A percentile compares a stretch with the other conserved stretches of the same genome.
phyloP scores from a whole-genome alignment of 2,329 filamentous ascomycete genomes.

The Ophiocordyceps australis region DNA sequence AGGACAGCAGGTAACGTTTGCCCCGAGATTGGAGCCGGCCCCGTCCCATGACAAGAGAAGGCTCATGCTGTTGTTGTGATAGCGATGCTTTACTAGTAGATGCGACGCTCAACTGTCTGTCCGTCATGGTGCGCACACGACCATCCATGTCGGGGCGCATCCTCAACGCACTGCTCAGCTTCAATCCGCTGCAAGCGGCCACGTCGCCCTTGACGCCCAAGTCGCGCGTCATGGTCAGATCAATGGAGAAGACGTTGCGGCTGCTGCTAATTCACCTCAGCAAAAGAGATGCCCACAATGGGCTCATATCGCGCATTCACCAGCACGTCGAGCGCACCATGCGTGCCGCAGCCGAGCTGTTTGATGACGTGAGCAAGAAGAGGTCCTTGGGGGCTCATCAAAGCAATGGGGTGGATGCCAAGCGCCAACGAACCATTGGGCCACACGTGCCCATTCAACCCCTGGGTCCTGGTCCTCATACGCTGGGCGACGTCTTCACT shows the following conservation, averaged over 20 bases:
- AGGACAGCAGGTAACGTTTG: constrained; percentile 75
- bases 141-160: constrained; percentile 73
- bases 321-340: constrained; percentile 72
- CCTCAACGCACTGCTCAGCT: constrained; percentile 67
- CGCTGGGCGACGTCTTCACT: constrained; percentile 70
- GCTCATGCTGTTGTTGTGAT: too few relatives aligned
- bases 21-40: too few relatives aligned
- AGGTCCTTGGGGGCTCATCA: constrained; percentile 54
- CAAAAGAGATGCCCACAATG: constrained; percentile 72
- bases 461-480: constrained; percentile 57
- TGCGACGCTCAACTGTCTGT: constrained; percentile 77
- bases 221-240: constrained; percentile 67
- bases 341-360: constrained; percentile 58
- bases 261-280: constrained; percentile 68
- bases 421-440: constrained; percentile 51
- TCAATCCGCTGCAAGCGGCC: constrained; percentile 76
- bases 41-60: too few relatives aligned
- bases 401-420: constrained; percentile 59
- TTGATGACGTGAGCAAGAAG: constrained; percentile 67
- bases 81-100: constrained; percentile 82
- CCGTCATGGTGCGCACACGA: constrained; percentile 65
- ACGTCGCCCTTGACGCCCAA: constrained; percentile 61
- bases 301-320: constrained; percentile 61
- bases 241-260: constrained; percentile 86
- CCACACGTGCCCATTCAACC: constrained; percentile 41